phyloP scores from a whole-genome alignment of 1,284 basidiomycete genomes.

The Leccinum pachyderme region DNA sequence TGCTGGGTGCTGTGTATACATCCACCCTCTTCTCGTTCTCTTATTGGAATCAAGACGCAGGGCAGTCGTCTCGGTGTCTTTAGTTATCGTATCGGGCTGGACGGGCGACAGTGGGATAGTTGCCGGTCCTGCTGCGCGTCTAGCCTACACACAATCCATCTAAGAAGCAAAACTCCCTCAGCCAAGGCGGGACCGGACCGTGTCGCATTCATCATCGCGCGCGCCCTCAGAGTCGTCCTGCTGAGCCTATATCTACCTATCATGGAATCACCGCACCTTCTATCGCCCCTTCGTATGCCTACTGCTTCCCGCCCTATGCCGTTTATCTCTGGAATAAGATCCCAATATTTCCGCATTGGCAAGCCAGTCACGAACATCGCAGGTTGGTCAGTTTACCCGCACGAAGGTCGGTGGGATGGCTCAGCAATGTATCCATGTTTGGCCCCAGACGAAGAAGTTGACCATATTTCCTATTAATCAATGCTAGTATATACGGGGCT shows the following conservation, averaged over 20 bases:
- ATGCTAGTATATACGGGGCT: constrained; percentile 54
- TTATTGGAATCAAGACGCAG: constrained; percentile 39
- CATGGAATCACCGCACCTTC: not conserved
- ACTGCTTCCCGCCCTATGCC: constrained; percentile 2
- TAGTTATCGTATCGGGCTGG: not conserved
- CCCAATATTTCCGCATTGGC: constrained; percentile 11
- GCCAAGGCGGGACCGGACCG: not conserved
- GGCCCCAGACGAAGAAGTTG: not conserved
- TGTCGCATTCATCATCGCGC: constrained; percentile 20
- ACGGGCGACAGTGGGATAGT: not conserved
- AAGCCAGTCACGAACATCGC: not conserved
- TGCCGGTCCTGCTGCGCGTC: not conserved
- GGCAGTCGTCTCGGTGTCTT: not conserved
- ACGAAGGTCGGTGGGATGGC: not conserved
- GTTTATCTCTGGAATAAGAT: constrained; percentile 2
- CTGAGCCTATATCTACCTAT: constrained; percentile 6
- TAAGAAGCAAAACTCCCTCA: not conserved
- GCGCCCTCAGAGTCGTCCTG: constrained; percentile 32
- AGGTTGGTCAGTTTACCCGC: constrained; percentile 38
- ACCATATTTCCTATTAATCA: constrained; percentile 5
- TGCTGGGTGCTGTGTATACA: not conserved
- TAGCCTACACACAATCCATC: not conserved
- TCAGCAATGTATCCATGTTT: not conserved
- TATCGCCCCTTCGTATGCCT: constrained; percentile 3
- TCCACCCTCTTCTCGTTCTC: constrained; percentile 31